Base-by-base conservation (phyloP, 192 early-diverging fungal genomes). In the Gryganskiella cystojenkinii region DNA sequence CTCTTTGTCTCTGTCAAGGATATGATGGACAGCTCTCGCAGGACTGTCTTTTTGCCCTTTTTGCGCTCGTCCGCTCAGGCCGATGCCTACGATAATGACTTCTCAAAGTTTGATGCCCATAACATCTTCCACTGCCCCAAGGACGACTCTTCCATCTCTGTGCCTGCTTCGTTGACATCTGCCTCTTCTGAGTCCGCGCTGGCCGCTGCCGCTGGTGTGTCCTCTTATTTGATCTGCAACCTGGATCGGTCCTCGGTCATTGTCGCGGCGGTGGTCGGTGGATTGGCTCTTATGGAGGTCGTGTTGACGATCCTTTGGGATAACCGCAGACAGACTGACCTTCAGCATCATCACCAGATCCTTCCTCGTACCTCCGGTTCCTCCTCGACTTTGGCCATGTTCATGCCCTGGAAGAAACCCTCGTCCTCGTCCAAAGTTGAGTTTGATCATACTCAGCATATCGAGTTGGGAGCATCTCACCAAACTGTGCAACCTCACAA, bases 111-210 rank as follows among this genome's bases (percentile, higher is more conserved):
- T 37, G 34, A 30, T 8, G 31, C 55, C 55, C 55, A 37, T 30
- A 56, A 56, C 19, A 13, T 33, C 19, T 56, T 56, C 20, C 55
- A 56, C 19, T 56, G 55, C 35, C 55, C 55, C 20, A 28, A 53
- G 24, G 28, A 22, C 17, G 28, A 53, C 7, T 15, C 22, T 14
- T 17, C 13, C 28, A 25, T 4, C 28, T 27, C 24, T 0, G 6
- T 53, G 28, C 14, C 37, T 13, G 5, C 13, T 5, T 40, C 37
- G 7, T 9, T 40, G 37, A 40, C 37, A 5, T 13, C 37, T 40
- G 37, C n/a, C n/a, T n/a, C n/a, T n/a, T n/a, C 37, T 9, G 37
- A 40, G 37, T 9, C 13, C 37, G 37, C 37, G 37, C 7, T 9
- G 5, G 37, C 37, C 7, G 13, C 13, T 13, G 37, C 37, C 13